phyloP scores from a whole-genome alignment of 2,329 filamentous ascomycete genomes.

The Delphinella strobiligena region DNA sequence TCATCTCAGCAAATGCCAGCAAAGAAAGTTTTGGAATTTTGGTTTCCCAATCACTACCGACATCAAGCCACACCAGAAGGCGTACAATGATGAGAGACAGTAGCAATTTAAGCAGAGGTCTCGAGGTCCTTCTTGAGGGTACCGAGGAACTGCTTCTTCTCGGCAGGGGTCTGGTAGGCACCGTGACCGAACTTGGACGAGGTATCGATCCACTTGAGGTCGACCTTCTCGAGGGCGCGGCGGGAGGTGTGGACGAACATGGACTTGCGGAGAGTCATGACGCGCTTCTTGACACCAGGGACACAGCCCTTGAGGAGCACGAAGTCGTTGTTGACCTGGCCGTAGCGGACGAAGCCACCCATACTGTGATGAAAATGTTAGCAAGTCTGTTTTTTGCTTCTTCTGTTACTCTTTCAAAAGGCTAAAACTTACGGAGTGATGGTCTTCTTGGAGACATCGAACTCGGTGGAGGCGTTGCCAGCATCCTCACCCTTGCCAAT shows the following conservation, averaged over 20 bases:
- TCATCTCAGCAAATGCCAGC: background rate
- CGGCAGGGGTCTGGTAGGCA: slow-evolving; percentile 94
- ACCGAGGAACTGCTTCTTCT: slow-evolving; percentile 97
- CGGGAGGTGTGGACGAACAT: slow-evolving; percentile 96
- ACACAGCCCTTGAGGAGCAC: slow-evolving; percentile 95
- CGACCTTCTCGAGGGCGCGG: slow-evolving; percentile 95
- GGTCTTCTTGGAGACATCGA: slow-evolving; percentile 97
- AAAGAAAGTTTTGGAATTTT: background rate
- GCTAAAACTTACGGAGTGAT: slow-evolving; percentile 84
- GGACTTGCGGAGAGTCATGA: slow-evolving; percentile 97
- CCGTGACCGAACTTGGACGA: slow-evolving; percentile 99
- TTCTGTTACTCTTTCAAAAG: too few species aligned
- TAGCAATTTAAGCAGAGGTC: slow-evolving; percentile 12
- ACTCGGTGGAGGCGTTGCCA: slow-evolving; percentile 85
- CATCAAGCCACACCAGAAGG: background rate
- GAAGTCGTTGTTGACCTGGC: slow-evolving; percentile 99
- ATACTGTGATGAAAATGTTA: slow-evolving; percentile 49
- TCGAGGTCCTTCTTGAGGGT: slow-evolving; percentile 96
- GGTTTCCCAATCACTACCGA: too few species aligned
- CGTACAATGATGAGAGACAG: slow-evolving; percentile 1
- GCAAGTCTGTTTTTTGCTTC: slow-evolving; percentile 11
- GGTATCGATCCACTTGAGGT: slow-evolving; percentile 99
- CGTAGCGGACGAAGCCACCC: slow-evolving; percentile 98
- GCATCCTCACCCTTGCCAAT: slow-evolving; percentile 87
- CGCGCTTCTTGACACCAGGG: slow-evolving; percentile 97